A percentile compares a stretch with the other conserved stretches of the same genome.
phyloP scores from a whole-genome alignment of 768 basidiomycete species.

The Sarcomyxa edulis region DNA sequence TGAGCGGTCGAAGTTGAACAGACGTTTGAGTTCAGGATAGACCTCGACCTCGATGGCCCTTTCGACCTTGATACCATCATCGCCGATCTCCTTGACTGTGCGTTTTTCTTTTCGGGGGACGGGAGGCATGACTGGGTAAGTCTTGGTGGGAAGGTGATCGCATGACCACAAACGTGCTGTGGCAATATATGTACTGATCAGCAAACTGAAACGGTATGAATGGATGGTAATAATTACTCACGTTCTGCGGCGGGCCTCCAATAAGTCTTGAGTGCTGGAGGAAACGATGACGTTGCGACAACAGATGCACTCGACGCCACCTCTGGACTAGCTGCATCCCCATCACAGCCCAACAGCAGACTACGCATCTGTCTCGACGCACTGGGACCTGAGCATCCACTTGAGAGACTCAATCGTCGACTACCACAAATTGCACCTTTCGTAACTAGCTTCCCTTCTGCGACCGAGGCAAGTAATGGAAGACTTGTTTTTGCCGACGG shows the following conservation, averaged over 20 bases:
- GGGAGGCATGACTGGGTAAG: slow-evolving; percentile 58
- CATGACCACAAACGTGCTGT: slow-evolving; percentile 73
- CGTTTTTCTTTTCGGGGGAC: slow-evolving; percentile 55
- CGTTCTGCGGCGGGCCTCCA: slow-evolving; percentile 48
- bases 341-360: slow-evolving; percentile 23
- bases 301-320: slow-evolving; percentile 13
- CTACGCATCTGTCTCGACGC: slow-evolving; percentile 28
- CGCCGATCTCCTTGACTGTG: slow-evolving; percentile 41
- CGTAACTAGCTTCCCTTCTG: slow-evolving; percentile 41
- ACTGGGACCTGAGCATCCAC: slow-evolving; percentile 45
- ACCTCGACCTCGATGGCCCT: slow-evolving; percentile 51
- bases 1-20: too few species aligned
- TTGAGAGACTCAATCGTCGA: slow-evolving; percentile 48
- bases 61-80: slow-evolving; percentile 48
- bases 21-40: slow-evolving; percentile 48
- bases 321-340: slow-evolving; percentile 16
- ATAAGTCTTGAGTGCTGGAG: slow-evolving; percentile 15
- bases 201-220: neutral
- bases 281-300: too few species aligned
- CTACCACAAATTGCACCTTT: slow-evolving; percentile 52
- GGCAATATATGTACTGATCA: slow-evolving; percentile 3
- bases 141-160: slow-evolving; percentile 63
- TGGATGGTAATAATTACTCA: slow-evolving; percentile 29
- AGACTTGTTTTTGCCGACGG: slow-evolving; percentile 26
- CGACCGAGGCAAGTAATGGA: slow-evolving; percentile 9